Evolutionary conservation across 2,329 filamentous ascomycete species (phyloP), one percentile per base, ranked within the genome.

Genomic region (Botrytis tulipae): DNA sequence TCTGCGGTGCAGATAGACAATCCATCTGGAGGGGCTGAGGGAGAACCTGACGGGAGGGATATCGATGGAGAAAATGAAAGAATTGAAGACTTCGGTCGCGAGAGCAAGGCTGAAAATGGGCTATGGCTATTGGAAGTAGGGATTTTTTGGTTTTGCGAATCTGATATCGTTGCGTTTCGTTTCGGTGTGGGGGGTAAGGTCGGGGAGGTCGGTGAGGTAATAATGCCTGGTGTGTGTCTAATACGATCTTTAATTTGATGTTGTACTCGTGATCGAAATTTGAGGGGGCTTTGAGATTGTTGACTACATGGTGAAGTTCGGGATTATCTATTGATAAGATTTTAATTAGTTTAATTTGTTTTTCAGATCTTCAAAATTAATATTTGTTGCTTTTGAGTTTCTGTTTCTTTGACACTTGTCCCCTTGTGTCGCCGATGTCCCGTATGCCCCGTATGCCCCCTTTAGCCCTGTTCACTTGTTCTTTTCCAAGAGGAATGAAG

Each of bases 231-330:
- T 59, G 48, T 42, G 18, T 57, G 18, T 57, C 51, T 29, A 60
- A 54, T 54, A 67, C 46, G 46, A 72, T 72, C 70, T 68, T 29
- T 51, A 72, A 46, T 67, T 54, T 59, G 22, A 37, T 59, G 37
- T 67, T 40, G 62, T 51, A 68, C 70, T 59, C 70, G 61, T 72
- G 70, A 68, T 67, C 51, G 32, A 57, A 68, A 37, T 60, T 69
- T 32, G 48, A 20, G 40, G 61, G 70, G 51, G 48, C 48, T 60
- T 67, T 40, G 70, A 72, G 29, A 44, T 32, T 72, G 20, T 71
- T 60, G 70, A 68, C 62, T 72, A 59, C 51, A 60, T 60, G 60
- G 70, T 25, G 51, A 72, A 68, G 51, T 48, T 18, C 60, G 51
- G 22, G 32, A 46, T 57, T 61, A 40, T 44, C 40, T 69, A 54